Base-by-base conservation (phyloP, 2,329 filamentous ascomycete genomes). In the Ophiostoma australiae region DNA sequence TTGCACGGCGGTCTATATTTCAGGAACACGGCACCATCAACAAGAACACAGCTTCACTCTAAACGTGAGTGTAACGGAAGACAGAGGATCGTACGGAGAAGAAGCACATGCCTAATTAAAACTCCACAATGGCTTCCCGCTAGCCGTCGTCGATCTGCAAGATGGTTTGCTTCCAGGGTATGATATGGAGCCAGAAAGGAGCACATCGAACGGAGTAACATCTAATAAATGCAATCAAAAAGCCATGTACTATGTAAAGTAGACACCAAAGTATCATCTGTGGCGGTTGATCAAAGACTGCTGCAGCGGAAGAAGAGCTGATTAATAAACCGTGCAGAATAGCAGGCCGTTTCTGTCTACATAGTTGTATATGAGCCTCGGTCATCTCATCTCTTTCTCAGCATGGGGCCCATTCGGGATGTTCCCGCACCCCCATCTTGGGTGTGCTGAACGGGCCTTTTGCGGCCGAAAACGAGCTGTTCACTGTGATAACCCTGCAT, bases 391-490 rank as follows among this genome's bases (percentile, higher is more conserved):
- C 44, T 48, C 44, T n/a, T 48, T 20, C 41, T 44, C 15, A 48
- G 44, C 44, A 48, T 48, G 44, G 44, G 7, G 27, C 27, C 44
- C 44, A 17, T 48, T 8, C 44, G 44, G 44, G 44, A n/a, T n/a
- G 17, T 20, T 48, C 20, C 44, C 44, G 44, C 7, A 8, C 23
- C 23, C 23, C 55, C 10, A 35, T 6, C 23, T 23, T 33, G 17
- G 58, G 27, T 65, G 58, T 65, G 58, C 58, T 65, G 27, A 35
- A 65, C 58, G 58, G 58, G 58, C 58, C 27, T 63, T 63, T 31
- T 63, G 58, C 58, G 58, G 58, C 31, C 31, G 58, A 35, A 58
- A 48, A 58, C 6, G 33, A n/a, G 27, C 27, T 17, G 8, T 63
- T 17, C 27, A 13, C 33, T 37, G 61, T 65, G 61, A 37, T 65